Conservation (phyloP, 1,284 basidiomycete species). For the Pyrrhoderma noxium region DNA sequence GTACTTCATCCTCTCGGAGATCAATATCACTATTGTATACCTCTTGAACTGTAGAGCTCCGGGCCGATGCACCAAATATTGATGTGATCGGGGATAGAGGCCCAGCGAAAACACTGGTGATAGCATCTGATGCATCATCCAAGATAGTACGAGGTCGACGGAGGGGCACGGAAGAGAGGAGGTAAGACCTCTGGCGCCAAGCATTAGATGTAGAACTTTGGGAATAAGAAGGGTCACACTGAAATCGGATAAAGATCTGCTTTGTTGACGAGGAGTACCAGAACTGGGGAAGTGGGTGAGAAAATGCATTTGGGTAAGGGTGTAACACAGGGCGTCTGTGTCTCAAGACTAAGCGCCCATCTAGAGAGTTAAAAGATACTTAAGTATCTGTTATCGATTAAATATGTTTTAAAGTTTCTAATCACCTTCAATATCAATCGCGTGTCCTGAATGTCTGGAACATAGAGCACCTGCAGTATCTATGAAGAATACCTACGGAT, state of each 20-base stretch:
- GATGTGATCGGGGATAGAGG: constrained; percentile 42
- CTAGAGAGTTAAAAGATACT: constrained; percentile 31
- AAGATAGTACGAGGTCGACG: constrained; percentile 59
- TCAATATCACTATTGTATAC: constrained; percentile 63
- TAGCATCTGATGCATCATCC: constrained; percentile 57
- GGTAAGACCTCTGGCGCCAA: constrained; percentile 54
- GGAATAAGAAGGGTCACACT: constrained; percentile 55
- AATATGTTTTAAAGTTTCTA: constrained; percentile 5
- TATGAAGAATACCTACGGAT: constrained; percentile 65
- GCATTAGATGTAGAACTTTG: constrained; percentile 30
- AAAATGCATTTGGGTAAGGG: constrained; percentile 67
- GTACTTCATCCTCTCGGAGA: constrained; percentile 62
- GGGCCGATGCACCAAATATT: constrained; percentile 24
- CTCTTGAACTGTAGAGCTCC: constrained; percentile 48
- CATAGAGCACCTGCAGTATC: constrained; percentile 68
- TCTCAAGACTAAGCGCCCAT: constrained; percentile 55
- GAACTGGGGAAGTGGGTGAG: constrained; percentile 70
- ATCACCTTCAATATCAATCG: constrained; percentile 67
- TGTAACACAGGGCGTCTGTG: constrained; percentile 65
- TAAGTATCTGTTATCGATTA: background rate
- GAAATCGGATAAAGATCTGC: constrained; percentile 54
- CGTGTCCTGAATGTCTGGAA: constrained; percentile 71
- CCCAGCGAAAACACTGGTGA: constrained; percentile 47
- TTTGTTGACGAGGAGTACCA: constrained; percentile 45
- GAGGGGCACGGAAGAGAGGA: constrained; percentile 56